Percentiles rank a stretch among this genome's conserved stretches.
phyloP scores from a whole-genome alignment of 768 basidiomycete species.

The Kwoniella pini region DNA sequence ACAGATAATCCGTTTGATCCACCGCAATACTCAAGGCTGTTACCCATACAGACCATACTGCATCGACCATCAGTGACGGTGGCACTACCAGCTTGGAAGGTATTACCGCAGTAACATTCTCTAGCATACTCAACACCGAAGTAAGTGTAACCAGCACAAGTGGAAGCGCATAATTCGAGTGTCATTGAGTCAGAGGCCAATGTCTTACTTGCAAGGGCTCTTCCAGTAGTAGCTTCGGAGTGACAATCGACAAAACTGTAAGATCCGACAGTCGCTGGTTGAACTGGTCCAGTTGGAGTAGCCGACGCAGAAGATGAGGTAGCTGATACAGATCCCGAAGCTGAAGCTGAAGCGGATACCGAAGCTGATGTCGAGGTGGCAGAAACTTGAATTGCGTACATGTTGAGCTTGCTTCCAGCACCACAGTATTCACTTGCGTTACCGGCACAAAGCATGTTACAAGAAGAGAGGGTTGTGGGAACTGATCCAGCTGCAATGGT shows the following conservation, averaged over 20 bases:
- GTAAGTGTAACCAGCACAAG: conserved; percentile 66
- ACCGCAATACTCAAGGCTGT: conserved; percentile 33
- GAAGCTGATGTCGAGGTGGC: conserved; percentile 24
- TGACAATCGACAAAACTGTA: conserved; percentile 37
- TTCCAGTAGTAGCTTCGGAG: conserved; percentile 30
- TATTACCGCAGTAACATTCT: conserved; percentile 64
- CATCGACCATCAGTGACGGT: conserved; percentile 61
- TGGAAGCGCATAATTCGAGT: conserved; percentile 64
- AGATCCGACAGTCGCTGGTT: conserved; percentile 35
- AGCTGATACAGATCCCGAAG: neutral
- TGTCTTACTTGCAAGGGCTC: conserved; percentile 42
- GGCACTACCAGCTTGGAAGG: conserved; percentile 63
- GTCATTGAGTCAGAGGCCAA: conserved; percentile 59
- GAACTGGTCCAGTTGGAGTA: conserved; percentile 27
- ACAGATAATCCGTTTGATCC: conserved; percentile 30
- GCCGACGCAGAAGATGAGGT: conserved; percentile 4
- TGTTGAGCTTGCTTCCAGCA: conserved; percentile 28
- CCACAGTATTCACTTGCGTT: conserved; percentile 58
- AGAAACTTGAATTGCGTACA: conserved; percentile 15
- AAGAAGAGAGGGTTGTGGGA: conserved; percentile 57
- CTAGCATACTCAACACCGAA: conserved; percentile 67
- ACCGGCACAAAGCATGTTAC: conserved; percentile 74
- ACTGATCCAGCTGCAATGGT: conserved; percentile 63
- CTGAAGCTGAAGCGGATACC: neutral
- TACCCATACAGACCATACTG: conserved; percentile 71